Conservation (phyloP, 345 rosid species). For the Brassica carinata region DNA sequence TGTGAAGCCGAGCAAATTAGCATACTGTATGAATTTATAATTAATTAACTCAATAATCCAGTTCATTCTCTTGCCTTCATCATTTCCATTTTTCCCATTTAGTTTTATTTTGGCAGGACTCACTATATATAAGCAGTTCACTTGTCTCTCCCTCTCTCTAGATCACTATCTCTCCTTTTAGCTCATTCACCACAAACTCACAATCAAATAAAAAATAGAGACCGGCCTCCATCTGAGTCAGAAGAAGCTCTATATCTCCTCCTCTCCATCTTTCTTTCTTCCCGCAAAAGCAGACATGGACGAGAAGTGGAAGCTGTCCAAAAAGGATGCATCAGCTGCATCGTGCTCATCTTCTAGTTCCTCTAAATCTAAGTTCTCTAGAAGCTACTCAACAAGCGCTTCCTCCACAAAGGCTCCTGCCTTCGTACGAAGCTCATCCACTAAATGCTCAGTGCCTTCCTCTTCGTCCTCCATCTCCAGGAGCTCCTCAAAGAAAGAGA, state of each 20-base stretch:
- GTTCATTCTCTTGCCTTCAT: constrained; percentile 19
- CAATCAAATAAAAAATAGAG: constrained; percentile 13
- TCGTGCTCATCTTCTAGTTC: constrained; percentile 43
- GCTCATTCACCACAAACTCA: constrained; percentile 39
- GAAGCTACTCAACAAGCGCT: constrained; percentile 72
- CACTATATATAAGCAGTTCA: constrained; percentile 20
- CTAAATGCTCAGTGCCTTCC: constrained; percentile 39
- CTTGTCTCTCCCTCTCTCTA: constrained; percentile 25
- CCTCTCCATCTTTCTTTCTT: background rate
- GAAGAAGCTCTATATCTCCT: constrained; percentile 2
- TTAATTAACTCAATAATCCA: background rate
- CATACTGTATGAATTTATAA: background rate
- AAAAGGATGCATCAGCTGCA: constrained; percentile 49
- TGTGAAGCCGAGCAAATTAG: background rate
- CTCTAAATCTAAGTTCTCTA: constrained; percentile 51
- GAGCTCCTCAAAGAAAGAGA: constrained; percentile 61
- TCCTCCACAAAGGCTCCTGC: constrained; percentile 64
- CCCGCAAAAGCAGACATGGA: constrained; percentile 52
- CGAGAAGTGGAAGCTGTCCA: constrained; percentile 70
- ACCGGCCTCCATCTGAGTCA: constrained; percentile 4
- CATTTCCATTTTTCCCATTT: constrained; percentile 6
- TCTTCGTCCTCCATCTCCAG: constrained; percentile 42
- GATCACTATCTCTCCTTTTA: constrained; percentile 31
- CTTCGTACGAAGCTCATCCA: constrained; percentile 53
- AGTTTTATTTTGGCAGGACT: constrained; percentile 12